Conservation (phyloP, 257 asterid genomes). For the Linderniella brevidens region DNA sequence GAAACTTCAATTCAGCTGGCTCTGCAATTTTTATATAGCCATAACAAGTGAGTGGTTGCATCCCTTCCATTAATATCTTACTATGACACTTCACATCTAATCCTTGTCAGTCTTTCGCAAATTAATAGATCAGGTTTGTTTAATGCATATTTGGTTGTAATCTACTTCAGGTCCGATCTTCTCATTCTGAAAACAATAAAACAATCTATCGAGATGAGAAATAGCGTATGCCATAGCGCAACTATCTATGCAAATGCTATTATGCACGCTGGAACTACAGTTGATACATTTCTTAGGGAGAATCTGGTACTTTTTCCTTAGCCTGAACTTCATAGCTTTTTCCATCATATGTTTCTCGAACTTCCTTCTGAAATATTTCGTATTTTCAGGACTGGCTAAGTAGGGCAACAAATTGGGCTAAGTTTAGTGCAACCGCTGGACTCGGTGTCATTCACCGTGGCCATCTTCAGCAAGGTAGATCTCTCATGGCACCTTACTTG, state of each 20-base stretch:
- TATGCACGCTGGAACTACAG: slow-evolving; percentile 99
- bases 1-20: slow-evolving; percentile 89
- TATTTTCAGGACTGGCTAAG: slow-evolving; percentile 81
- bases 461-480: slow-evolving; percentile 91
- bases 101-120: too few relatives aligned
- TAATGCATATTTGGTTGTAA: slow-evolving; percentile 9
- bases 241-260: slow-evolving; percentile 90
- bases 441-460: slow-evolving; percentile 95
- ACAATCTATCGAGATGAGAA: slow-evolving; percentile 96
- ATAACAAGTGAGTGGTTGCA: slow-evolving; percentile 53
- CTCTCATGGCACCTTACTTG: slow-evolving; percentile 96
- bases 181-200: slow-evolving; percentile 89
- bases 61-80: slow-evolving; percentile 3
- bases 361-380: not conserved
- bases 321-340: not conserved
- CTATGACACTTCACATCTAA: too few relatives aligned
- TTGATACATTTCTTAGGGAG: slow-evolving; percentile 87
- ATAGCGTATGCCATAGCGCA: slow-evolving; percentile 92
- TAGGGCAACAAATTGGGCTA: slow-evolving; percentile 97
- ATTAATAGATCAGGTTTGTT: not conserved
- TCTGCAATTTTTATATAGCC: slow-evolving; percentile 80
- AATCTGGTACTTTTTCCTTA: slow-evolving; percentile 48
- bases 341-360: not conserved
- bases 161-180: slow-evolving; percentile 71
- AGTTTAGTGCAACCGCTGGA: slow-evolving; percentile 97